phyloP scores from a whole-genome alignment of 345 rosid species.

The Microcos paniculata region DNA sequence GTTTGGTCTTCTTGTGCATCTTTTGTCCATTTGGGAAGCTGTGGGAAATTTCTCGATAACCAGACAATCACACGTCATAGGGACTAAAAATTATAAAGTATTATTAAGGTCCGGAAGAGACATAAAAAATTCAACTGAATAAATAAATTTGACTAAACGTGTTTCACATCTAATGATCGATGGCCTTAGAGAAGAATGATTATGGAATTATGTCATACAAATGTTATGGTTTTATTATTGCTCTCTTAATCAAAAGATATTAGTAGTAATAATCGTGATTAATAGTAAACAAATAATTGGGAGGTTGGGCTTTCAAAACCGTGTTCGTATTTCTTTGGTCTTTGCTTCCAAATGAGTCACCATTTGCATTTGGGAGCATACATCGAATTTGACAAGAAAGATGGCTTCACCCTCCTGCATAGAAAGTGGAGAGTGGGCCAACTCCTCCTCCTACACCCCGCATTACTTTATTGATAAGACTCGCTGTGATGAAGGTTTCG shows the following conservation, averaged over 20 bases:
- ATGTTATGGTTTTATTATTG: not conserved
- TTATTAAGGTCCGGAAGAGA: not conserved
- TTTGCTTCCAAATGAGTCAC: not conserved
- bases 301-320: not conserved
- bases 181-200: not conserved
- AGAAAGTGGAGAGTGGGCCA: not conserved
- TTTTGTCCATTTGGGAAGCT: not conserved
- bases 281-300: not conserved
- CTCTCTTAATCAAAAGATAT: not conserved
- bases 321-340: not conserved
- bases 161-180: not conserved
- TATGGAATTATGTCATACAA: not conserved
- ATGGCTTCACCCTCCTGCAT: slow-evolving; percentile 3
- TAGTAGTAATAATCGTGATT: not conserved
- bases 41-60: slow-evolving; percentile 8
- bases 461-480: not conserved
- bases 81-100: not conserved
- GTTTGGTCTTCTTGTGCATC: too few relatives aligned
- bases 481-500: not conserved
- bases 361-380: not conserved
- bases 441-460: not conserved
- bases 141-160: not conserved
- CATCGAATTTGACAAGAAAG: slow-evolving; percentile 13
- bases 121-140: not conserved
- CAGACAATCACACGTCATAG: not conserved